These are phyloP conservation scores for Baorangia bicolor DNA, from an alignment of 768 basidiomycete species.

Conservation along the genomic window DNA sequence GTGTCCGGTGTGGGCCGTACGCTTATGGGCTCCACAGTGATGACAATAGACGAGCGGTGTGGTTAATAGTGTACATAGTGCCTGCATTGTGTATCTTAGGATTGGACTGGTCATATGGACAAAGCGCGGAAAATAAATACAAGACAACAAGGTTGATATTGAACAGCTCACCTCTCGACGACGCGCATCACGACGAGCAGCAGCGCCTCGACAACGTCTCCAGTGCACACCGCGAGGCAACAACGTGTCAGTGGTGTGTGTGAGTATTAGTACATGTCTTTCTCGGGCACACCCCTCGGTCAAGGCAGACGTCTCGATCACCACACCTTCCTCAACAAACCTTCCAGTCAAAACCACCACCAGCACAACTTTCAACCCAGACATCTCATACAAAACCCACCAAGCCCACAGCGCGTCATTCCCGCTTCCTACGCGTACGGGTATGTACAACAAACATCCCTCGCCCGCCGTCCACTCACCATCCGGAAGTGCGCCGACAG, in stretches of 20 bases:
- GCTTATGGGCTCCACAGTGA: conserved; percentile 21
- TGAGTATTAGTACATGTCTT: conserved; percentile 65
- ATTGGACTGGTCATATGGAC: not conserved
- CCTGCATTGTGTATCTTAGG: conserved; percentile 22
- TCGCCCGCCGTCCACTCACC: conserved; percentile 19
- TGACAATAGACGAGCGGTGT: conserved; percentile 5
- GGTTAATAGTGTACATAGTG: conserved; percentile 24
- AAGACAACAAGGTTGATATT: conserved; percentile 23
- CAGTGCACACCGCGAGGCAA: conserved; percentile 7
- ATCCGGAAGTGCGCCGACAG: conserved; percentile 50
- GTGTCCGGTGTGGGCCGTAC: conserved; percentile 25
- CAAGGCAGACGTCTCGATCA: conserved; percentile 88
- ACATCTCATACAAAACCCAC: conserved; percentile 21
- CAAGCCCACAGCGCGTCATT: conserved; percentile 40
- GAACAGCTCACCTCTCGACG: not conserved
- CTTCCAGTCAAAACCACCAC: conserved; percentile 30
- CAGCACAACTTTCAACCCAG: conserved; percentile 30
- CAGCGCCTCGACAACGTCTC: not conserved
- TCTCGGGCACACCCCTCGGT: conserved; percentile 78
- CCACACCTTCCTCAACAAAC: conserved; percentile 70
- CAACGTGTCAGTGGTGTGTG: conserved; percentile 18
- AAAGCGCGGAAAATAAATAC: conserved; percentile 21
- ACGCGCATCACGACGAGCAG: conserved; percentile 15
- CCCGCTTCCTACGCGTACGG: conserved; percentile 71
- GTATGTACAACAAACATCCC: conserved; percentile 37